These are phyloP conservation scores for Cordyceps sp. DNA, from an alignment of 2,329 filamentous ascomycete species.

Conservation along the genomic window DNA sequence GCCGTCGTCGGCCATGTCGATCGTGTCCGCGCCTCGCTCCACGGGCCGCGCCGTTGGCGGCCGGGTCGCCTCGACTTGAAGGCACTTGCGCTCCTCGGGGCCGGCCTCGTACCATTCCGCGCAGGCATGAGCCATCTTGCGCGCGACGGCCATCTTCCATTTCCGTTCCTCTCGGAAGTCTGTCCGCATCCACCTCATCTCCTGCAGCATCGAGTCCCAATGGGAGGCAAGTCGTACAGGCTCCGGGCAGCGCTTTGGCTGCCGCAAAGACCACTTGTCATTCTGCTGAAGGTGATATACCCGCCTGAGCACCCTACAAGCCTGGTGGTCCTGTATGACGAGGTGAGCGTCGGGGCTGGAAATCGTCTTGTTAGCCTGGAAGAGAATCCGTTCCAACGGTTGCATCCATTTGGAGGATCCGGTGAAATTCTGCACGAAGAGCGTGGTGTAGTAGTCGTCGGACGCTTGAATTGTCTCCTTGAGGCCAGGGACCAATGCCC, in stretches of 20 bases:
- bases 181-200: slow-evolving; percentile 97
- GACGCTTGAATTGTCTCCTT: slow-evolving; percentile 26
- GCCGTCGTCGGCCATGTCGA: slow-evolving; percentile 15
- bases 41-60: slow-evolving; percentile 20
- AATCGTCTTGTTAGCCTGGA: slow-evolving; percentile 76
- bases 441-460: slow-evolving; percentile 48
- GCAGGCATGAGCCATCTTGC: slow-evolving; percentile 67
- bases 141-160: slow-evolving; percentile 75
- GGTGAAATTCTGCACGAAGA: slow-evolving; percentile 42
- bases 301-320: slow-evolving; percentile 68
- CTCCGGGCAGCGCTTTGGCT: slow-evolving; percentile 72
- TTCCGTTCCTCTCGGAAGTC: slow-evolving; percentile 90
- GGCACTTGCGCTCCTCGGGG: slow-evolving; percentile 41
- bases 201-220: slow-evolving; percentile 71
- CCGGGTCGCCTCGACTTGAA: slow-evolving; percentile 49
- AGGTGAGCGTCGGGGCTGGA: slow-evolving; percentile 74
- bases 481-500: slow-evolving; percentile 22
- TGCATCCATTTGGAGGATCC: slow-evolving; percentile 42
- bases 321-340: slow-evolving; percentile 70
- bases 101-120: slow-evolving; percentile 61
- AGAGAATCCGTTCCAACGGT: slow-evolving; percentile 53
- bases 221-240: slow-evolving; percentile 63
- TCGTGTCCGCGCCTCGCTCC: slow-evolving; percentile 14
- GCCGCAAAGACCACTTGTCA: slow-evolving; percentile 83
- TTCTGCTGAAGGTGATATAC: slow-evolving; percentile 85